Evolutionary conservation across 345 rosid genomes (phyloP).

Genomic region (Dimocarpus longan): DNA sequence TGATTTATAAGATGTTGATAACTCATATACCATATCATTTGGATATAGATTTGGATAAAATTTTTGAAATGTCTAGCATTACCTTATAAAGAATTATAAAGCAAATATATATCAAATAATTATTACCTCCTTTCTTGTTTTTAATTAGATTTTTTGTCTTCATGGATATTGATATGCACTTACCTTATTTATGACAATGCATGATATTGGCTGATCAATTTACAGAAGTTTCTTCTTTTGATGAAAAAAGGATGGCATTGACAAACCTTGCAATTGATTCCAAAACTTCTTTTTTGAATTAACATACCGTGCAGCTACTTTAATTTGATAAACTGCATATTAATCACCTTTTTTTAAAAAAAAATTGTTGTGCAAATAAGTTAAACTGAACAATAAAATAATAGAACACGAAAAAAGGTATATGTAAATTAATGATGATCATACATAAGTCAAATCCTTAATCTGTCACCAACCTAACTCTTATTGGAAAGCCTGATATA

Average conservation of each 20-base stretch:
- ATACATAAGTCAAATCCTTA: conserved; percentile 19
- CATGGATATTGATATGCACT: too few species aligned
- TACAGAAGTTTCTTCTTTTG: not conserved
- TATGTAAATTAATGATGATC: not conserved
- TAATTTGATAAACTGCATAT: not conserved
- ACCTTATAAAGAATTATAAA: too few species aligned
- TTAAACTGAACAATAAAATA: not conserved
- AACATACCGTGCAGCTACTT: not conserved
- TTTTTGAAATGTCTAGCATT: too few species aligned
- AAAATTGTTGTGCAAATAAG: too few species aligned
- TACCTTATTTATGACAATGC: not conserved
- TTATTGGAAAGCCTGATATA: conserved; percentile 3
- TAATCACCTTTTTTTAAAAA: not conserved
- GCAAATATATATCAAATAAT: too few species aligned
- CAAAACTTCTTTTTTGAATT: not conserved
- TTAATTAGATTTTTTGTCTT: too few species aligned
- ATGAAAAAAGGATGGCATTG: not conserved
- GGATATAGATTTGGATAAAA: too few species aligned
- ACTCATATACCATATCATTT: too few species aligned
- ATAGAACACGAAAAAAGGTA: not conserved
- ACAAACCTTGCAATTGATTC: not conserved
- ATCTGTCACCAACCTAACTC: conserved; percentile 26
- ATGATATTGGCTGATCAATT: not conserved
- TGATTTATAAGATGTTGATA: too few species aligned
- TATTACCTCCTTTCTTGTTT: too few species aligned